Percentiles rank a stretch among this genome's conserved stretches.
Evolutionary conservation across 495 filamentous ascomycete species (phyloP).

Genomic region (Rusavskia elegans): DNA sequence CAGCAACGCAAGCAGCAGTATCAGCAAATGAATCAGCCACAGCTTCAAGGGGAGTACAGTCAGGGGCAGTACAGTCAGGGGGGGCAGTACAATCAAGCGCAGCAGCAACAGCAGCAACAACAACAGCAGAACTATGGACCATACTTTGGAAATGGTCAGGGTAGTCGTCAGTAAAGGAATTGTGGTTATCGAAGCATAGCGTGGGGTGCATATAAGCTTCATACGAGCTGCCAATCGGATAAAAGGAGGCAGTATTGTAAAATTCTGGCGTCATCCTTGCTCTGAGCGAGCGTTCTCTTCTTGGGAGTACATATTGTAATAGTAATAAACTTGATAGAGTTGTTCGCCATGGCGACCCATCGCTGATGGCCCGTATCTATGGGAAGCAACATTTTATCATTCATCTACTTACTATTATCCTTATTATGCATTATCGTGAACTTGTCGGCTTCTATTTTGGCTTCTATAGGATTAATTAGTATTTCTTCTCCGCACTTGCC

Average conservation of each 20-base stretch:
- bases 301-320: no score
- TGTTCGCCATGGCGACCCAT: no score
- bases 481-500: no score
- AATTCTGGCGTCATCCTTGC: neutral
- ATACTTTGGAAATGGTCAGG: conserved; percentile 10
- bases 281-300: neutral
- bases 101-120: conserved; percentile 13
- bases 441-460: no score
- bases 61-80: conserved; percentile 11
- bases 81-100: conserved; percentile 5
- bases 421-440: no score
- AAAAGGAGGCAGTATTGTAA: neutral
- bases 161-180: neutral
- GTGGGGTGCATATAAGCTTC: neutral
- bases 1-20: conserved; percentile 6
- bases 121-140: conserved; percentile 15
- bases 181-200: neutral
- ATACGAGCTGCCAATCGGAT: no score
- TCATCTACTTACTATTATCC: no score
- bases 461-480: no score
- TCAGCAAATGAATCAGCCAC: conserved; percentile 6
- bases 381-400: no score
- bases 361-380: no score
- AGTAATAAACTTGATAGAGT: no score
- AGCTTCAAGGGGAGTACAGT: conserved; percentile 22